Evolutionary conservation across 495 filamentous ascomycete genomes (phyloP).

Genomic region (Penicillium daleae): DNA sequence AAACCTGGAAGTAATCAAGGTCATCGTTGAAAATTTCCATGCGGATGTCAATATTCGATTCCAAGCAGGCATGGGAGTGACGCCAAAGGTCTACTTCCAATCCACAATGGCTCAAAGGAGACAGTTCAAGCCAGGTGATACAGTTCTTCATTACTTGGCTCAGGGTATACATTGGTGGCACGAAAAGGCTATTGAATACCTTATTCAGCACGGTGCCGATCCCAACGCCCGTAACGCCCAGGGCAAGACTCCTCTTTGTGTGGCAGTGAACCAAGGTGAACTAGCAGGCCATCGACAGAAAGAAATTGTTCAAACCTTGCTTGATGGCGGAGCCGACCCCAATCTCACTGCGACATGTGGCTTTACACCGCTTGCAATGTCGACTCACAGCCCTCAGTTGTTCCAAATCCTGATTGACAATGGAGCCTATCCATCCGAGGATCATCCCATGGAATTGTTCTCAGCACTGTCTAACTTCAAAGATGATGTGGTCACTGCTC

Average conservation of each 20-base stretch:
- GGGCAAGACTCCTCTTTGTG: conserved; percentile 46
- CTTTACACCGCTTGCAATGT: conserved; percentile 22
- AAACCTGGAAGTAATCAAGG: conserved; percentile 45
- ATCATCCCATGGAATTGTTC: conserved; percentile 29
- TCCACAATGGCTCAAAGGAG: conserved; percentile 13
- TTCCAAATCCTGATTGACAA: conserved; percentile 21
- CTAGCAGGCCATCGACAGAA: conserved; percentile 19
- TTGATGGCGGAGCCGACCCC: conserved; percentile 42
- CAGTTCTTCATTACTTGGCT: conserved; percentile 43
- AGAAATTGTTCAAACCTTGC: conserved; percentile 32
- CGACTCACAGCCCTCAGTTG: conserved; percentile 18
- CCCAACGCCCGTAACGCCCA: conserved; percentile 35
- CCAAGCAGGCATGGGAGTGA: conserved; percentile 8
- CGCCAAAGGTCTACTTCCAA: conserved; percentile 19
- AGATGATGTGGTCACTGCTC: conserved; percentile 9
- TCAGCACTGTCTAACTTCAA: conserved; percentile 17
- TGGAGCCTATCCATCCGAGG: conserved; percentile 22
- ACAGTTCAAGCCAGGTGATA: conserved; percentile 25
- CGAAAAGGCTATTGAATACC: conserved; percentile 44
- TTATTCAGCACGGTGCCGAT: conserved; percentile 46
- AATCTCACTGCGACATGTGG: conserved; percentile 35
- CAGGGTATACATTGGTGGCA: conserved; percentile 50
- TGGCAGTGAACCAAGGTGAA: conserved; percentile 29
- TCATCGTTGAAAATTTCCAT: conserved; percentile 44
- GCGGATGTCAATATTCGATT: conserved; percentile 39